phyloP scores from a whole-genome alignment of 2,329 filamentous ascomycete genomes.

The Penicillium sp. region DNA sequence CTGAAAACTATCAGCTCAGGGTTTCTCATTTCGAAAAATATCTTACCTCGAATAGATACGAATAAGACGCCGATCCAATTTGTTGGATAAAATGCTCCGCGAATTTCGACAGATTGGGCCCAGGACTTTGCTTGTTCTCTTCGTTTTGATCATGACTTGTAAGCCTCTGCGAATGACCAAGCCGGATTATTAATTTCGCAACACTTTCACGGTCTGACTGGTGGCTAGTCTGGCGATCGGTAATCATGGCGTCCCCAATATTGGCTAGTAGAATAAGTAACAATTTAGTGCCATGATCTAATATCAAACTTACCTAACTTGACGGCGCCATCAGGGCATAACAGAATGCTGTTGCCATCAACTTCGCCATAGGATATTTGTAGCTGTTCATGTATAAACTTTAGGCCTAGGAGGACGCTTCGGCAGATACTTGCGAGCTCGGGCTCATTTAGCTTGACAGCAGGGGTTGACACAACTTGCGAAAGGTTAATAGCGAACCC shows the following conservation, averaged over 20 bases:
- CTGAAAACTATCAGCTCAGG: not conserved
- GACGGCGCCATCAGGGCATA: not conserved
- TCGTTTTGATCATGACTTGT: too few species aligned
- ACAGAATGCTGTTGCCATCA: not conserved
- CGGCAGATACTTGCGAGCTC: not conserved
- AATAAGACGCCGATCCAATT: not conserved
- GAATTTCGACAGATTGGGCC: not conserved
- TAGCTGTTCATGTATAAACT: not conserved
- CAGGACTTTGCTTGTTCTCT: too few species aligned
- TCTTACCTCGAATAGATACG: not conserved
- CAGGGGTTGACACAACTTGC: not conserved
- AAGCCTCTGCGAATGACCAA: not conserved
- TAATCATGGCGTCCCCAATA: not conserved
- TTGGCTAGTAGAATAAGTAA: not conserved
- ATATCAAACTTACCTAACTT: not conserved
- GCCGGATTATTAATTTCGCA: not conserved
- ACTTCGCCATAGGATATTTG: not conserved
- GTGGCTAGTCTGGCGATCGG: not conserved
- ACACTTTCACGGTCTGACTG: not conserved
- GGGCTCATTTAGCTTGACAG: not conserved
- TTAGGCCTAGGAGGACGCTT: not conserved
- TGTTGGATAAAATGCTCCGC: not conserved
- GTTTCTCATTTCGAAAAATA: not conserved
- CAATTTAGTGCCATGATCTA: not conserved
- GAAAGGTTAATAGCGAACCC: not conserved